A percentile compares a stretch with the other conserved stretches of the same genome.
These are phyloP conservation scores for Venturia pyrina DNA, from an alignment of 2,329 filamentous ascomycete genomes.

Conservation along the genomic window DNA sequence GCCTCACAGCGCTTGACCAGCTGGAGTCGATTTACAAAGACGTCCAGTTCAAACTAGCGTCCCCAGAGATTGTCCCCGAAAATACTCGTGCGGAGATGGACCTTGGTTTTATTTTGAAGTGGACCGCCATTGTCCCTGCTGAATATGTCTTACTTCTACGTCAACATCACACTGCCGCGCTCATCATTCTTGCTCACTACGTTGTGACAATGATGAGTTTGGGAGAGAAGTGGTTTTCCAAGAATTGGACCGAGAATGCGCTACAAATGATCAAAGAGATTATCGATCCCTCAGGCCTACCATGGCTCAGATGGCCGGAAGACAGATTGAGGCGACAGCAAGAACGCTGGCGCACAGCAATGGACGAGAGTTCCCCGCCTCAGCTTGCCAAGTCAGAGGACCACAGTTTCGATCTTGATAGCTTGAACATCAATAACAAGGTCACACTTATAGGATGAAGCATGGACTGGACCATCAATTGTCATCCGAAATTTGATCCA, in stretches of 20 bases:
- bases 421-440: neutral
- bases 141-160: neutral
- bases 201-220: neutral
- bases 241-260: conserved; percentile 3
- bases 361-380: neutral
- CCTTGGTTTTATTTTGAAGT: conserved; percentile 3
- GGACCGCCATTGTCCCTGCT: neutral
- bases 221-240: conserved; percentile 2
- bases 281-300: neutral
- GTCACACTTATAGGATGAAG: neutral
- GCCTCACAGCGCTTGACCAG: neutral
- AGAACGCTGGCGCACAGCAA: neutral
- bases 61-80: neutral
- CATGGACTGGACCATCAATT: neutral
- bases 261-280: neutral
- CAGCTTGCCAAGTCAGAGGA: neutral
- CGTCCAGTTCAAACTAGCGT: neutral
- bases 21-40: neutral
- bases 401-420: neutral
- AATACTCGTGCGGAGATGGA: neutral
- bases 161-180: conserved; percentile 1
- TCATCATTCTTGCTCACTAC: conserved; percentile 5
- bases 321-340: conserved; percentile 1
- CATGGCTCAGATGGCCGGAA: conserved; percentile 7
- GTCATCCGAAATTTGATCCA: no score